Conservation (phyloP, 202 grass and related monocot genomes). For the Setaria italica region DNA sequence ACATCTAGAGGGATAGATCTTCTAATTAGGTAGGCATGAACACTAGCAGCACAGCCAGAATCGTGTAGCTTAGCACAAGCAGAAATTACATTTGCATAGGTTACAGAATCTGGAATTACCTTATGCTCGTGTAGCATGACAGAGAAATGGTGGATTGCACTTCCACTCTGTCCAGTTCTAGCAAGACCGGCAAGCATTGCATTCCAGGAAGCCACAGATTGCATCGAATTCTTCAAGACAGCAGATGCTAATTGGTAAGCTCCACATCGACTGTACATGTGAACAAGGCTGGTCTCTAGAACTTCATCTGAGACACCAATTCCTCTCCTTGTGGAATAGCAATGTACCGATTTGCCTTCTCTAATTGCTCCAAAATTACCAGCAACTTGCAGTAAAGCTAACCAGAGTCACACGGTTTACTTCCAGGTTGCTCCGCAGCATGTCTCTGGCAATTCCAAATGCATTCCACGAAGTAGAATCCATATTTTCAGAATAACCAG, state of each 20-base stretch:
- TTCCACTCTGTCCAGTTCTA: slow-evolving; percentile 39
- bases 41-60: slow-evolving; percentile 42
- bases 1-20: slow-evolving; percentile 57
- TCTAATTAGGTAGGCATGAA: slow-evolving; percentile 66
- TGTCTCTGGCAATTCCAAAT: slow-evolving; percentile 55
- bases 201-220: slow-evolving; percentile 57
- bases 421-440: slow-evolving; percentile 50
- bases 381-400: slow-evolving; percentile 63
- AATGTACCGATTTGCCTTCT: slow-evolving; percentile 60
- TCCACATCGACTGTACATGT: slow-evolving; percentile 68
- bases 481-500: slow-evolving; percentile 53
- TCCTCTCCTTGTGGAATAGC: slow-evolving; percentile 62
- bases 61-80: slow-evolving; percentile 54
- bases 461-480: slow-evolving; percentile 47
- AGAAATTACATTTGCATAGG: slow-evolving; percentile 57
- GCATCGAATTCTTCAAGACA: slow-evolving; percentile 44
- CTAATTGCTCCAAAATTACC: slow-evolving; percentile 50
- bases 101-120: slow-evolving; percentile 59
- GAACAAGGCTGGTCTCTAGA: slow-evolving; percentile 58
- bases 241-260: slow-evolving; percentile 43
- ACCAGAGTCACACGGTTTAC: slow-evolving; percentile 63
- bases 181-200: slow-evolving; percentile 56
- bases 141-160: slow-evolving; percentile 53
- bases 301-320: slow-evolving; percentile 60
- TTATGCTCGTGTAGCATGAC: slow-evolving; percentile 57